Conservation (phyloP, 805 yeast genomes). For the Starmerella vitae region DNA sequence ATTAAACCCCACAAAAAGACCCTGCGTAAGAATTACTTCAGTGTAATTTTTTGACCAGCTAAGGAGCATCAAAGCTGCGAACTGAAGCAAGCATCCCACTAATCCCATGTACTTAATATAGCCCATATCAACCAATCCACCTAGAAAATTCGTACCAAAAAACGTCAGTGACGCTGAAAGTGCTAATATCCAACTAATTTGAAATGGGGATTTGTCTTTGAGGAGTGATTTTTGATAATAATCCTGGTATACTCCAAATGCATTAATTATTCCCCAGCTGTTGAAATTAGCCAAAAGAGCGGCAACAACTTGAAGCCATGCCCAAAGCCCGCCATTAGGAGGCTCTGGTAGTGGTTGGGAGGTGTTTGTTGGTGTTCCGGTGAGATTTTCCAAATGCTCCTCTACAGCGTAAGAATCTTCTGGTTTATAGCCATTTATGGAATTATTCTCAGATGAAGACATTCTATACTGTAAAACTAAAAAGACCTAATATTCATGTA, state of each 20-base stretch:
- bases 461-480: no score
- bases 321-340: conserved; percentile 21
- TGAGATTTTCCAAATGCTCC: background rate
- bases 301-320: conserved; percentile 23
- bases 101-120: conserved; percentile 20
- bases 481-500: no score
- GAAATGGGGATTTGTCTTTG: conserved; percentile 9
- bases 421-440: no score
- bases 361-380: background rate
- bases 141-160: conserved; percentile 21
- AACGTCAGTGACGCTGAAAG: conserved; percentile 16
- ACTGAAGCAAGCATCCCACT: conserved; percentile 20
- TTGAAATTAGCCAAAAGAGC: conserved; percentile 20
- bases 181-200: conserved; percentile 21
- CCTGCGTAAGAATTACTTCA: conserved; percentile 42
- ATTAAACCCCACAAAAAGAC: conserved; percentile 37
- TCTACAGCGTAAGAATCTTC: no score
- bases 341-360: conserved; percentile 15
- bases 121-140: conserved; percentile 25
- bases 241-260: conserved; percentile 22
- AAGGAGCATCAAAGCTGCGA: conserved; percentile 24
- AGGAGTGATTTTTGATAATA: conserved; percentile 15
- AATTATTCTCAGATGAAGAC: no score
- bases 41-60: conserved; percentile 31
- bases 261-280: conserved; percentile 21